Evolutionary conservation across 2,329 filamentous ascomycete genomes (phyloP).

Genomic region (Aaosphaeria pasadenensis): DNA sequence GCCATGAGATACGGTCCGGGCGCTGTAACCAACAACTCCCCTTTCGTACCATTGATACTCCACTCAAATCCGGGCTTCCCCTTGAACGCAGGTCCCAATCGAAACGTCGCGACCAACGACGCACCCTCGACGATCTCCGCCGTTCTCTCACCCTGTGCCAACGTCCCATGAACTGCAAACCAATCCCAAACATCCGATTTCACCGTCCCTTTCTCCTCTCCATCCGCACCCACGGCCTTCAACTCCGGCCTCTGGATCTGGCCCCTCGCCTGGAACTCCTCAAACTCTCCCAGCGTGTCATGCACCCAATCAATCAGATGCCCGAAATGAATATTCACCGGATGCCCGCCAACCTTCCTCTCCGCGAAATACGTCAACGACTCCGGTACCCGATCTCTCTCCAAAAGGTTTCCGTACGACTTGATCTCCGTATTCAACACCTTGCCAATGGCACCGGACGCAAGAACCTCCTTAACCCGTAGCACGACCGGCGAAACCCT

Average conservation of each 20-base stretch:
- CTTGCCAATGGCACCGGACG: slow-evolving; percentile 40
- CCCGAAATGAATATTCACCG: slow-evolving; percentile 15
- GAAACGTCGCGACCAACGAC: slow-evolving; percentile 8
- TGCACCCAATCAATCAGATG: slow-evolving; percentile 19
- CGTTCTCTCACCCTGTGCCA: background rate
- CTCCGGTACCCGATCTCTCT: slow-evolving; percentile 5
- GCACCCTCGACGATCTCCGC: slow-evolving; percentile 1
- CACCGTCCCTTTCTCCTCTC: background rate
- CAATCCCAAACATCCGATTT: background rate
- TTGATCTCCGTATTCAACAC: slow-evolving; percentile 26
- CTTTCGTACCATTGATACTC: slow-evolving; percentile 15
- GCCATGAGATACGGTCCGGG: slow-evolving; percentile 4
- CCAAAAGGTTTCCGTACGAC: background rate
- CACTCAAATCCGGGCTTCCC: slow-evolving; percentile 10
- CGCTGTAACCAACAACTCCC: slow-evolving; percentile 10
- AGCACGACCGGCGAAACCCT: slow-evolving; percentile 32
- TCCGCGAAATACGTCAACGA: slow-evolving; percentile 14
- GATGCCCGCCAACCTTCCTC: slow-evolving; percentile 13
- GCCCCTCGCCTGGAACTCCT: slow-evolving; percentile 5
- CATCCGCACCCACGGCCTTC: slow-evolving; percentile 5
- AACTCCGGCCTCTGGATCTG: slow-evolving; percentile 16
- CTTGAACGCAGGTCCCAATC: slow-evolving; percentile 13
- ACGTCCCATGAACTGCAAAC: background rate
- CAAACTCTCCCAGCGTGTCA: slow-evolving; percentile 15
- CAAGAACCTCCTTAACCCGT: slow-evolving; percentile 41